Evolutionary conservation across 495 filamentous ascomycete genomes (phyloP).

Genomic region (Terfezia boudieri): DNA sequence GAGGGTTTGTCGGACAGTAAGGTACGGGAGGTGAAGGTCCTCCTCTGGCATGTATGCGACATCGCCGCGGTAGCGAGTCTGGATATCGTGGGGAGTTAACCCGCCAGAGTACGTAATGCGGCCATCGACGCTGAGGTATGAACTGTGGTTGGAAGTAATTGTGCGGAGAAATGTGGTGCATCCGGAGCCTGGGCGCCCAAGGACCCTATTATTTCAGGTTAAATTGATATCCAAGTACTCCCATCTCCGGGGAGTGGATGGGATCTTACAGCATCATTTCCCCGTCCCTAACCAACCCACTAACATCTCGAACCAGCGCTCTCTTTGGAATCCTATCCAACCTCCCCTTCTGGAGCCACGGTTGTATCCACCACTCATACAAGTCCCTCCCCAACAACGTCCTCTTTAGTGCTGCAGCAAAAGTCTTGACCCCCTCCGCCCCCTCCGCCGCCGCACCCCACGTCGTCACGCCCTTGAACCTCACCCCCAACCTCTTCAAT

Average conservation of each 20-base stretch:
- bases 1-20: conserved; percentile 63
- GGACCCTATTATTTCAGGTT: conserved; percentile 34
- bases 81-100: background rate
- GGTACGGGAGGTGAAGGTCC: conserved; percentile 47
- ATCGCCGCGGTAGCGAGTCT: conserved; percentile 33
- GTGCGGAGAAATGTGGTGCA: conserved; percentile 64
- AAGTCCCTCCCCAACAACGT: background rate
- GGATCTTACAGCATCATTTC: conserved; percentile 22
- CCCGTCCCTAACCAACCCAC: conserved; percentile 53
- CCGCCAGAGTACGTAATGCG: conserved; percentile 27
- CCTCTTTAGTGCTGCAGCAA: background rate
- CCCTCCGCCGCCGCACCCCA: background rate
- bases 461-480: background rate
- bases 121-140: conserved; percentile 44
- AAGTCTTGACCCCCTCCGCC: background rate
- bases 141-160: conserved; percentile 44
- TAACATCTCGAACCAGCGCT: conserved; percentile 53
- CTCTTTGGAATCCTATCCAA: conserved; percentile 27
- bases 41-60: conserved; percentile 70
- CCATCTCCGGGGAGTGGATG: too few species aligned
- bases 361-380: background rate
- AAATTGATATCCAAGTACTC: too few species aligned
- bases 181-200: conserved; percentile 58
- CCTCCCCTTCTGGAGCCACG: conserved; percentile 28
- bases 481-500: background rate